Evolutionary conservation across 1,284 basidiomycete species (phyloP).

Genomic region (Pseudozyma hubeiensis): DNA sequence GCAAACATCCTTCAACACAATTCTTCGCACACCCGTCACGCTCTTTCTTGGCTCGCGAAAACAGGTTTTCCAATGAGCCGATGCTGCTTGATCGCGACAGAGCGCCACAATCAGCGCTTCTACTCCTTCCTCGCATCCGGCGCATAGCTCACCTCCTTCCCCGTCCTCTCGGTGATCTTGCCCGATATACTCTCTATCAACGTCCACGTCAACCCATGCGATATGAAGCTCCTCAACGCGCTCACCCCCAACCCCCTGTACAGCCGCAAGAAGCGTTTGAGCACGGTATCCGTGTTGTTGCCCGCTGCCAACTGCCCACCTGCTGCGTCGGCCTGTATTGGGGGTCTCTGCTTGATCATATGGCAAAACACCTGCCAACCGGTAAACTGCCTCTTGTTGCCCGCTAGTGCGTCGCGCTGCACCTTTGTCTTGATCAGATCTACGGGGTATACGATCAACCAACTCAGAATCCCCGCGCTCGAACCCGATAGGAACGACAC

Average conservation of each 20-base stretch:
- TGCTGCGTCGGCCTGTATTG: conserved; percentile 72
- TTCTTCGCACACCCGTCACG: no score
- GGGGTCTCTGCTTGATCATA: conserved; percentile 82
- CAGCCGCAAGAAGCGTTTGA: conserved; percentile 57
- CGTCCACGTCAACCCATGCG: conserved; percentile 68
- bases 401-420: conserved; percentile 86
- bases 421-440: conserved; percentile 89
- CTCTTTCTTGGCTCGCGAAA: no score
- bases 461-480: conserved; percentile 61
- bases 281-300: conserved; percentile 73
- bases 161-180: conserved; percentile 53
- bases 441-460: conserved; percentile 67
- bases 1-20: no score
- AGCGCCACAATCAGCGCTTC: not conserved
- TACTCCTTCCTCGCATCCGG: conserved; percentile 16
- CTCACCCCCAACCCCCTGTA: conserved; percentile 66
- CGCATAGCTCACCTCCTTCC: conserved; percentile 24
- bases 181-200: conserved; percentile 63
- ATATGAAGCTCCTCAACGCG: conserved; percentile 65
- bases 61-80: no score
- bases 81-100: no score
- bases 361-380: conserved; percentile 80
- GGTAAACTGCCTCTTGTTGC: conserved; percentile 75
- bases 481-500: conserved; percentile 66
- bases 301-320: conserved; percentile 4